Conservation (phyloP, 208 protist genomes). For the Trypanosomatidae sp. region DNA sequence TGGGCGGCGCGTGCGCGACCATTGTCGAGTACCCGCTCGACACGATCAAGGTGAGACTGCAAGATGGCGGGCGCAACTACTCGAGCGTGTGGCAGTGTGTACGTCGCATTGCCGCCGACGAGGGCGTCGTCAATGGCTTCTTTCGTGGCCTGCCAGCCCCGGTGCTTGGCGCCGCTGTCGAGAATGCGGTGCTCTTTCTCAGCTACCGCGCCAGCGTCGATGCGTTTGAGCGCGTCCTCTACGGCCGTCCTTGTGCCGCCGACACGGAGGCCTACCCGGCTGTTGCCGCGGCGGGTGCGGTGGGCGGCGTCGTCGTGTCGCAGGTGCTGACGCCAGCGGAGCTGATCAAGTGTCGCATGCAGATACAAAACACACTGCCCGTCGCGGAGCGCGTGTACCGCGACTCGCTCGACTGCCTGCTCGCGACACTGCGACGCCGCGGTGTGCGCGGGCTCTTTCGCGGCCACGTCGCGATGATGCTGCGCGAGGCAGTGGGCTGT, state of each 20-base stretch:
- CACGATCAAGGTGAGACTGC: conserved; percentile 88
- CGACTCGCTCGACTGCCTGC: conserved; percentile 69
- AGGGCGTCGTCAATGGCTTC: conserved; percentile 79
- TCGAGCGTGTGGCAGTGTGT: conserved; percentile 51
- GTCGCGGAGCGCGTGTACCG: conserved; percentile 53
- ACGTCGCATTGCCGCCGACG: conserved; percentile 43
- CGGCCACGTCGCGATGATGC: conserved; percentile 80
- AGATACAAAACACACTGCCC: conserved; percentile 84
- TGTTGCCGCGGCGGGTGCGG: conserved; percentile 40
- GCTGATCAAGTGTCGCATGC: conserved; percentile 88
- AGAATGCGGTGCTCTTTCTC: conserved; percentile 77
- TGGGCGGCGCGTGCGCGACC: conserved; percentile 57
- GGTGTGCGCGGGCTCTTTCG: conserved; percentile 73
- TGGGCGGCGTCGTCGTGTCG: conserved; percentile 64
- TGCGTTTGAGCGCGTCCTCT: conserved; percentile 34
- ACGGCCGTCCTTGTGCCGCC: conserved; percentile 13
- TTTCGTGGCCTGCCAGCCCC: conserved; percentile 81
- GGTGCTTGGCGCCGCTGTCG: conserved; percentile 63
- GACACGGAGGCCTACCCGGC: conserved; percentile 60
- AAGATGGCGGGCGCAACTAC: conserved; percentile 65
- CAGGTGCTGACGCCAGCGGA: conserved; percentile 82
- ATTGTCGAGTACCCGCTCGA: conserved; percentile 88
- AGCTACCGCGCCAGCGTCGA: conserved; percentile 47
- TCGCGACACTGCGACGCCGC: conserved; percentile 31
- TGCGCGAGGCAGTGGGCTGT: conserved; percentile 79